Conservation (phyloP, 2,329 filamentous ascomycete species). For the Aplosporella prunicola region DNA sequence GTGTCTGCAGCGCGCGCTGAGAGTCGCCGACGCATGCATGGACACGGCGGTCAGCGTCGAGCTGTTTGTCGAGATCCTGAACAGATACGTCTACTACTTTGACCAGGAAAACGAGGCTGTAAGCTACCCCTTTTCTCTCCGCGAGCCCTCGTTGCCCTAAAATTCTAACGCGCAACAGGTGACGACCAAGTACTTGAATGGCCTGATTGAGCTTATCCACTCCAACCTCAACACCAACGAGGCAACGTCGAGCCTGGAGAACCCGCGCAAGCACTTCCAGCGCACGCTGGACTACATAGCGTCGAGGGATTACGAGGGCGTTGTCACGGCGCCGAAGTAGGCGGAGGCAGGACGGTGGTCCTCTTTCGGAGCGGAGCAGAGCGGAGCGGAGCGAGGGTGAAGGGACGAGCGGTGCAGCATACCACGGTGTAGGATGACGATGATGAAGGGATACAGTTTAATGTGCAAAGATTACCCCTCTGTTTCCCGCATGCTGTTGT, state of each 20-base stretch:
- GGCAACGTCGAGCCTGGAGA: constrained; percentile 74
- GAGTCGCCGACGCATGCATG: constrained; percentile 98
- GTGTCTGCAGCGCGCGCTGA: constrained; percentile 86
- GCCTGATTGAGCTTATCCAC: constrained; percentile 94
- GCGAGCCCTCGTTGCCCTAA: background rate
- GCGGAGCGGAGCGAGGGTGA: too few species aligned
- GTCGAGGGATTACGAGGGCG: constrained; percentile 83
- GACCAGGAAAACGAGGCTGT: constrained; percentile 97
- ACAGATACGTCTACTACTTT: constrained; percentile 98
- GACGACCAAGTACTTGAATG: constrained; percentile 95
- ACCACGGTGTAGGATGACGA: too few species aligned
- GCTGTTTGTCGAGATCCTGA: constrained; percentile 95
- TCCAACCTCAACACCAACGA: constrained; percentile 85
- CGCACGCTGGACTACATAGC: constrained; percentile 90
- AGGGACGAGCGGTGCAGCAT: too few species aligned
- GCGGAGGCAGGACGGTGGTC: too few species aligned
- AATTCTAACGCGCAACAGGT: constrained; percentile 39
- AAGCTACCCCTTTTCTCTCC: constrained; percentile 23
- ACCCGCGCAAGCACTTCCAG: constrained; percentile 86
- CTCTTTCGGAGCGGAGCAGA: too few species aligned
- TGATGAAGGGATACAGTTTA: too few species aligned
- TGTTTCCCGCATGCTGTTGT: too few species aligned
- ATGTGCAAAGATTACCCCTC: too few species aligned
- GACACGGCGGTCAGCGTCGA: constrained; percentile 95
- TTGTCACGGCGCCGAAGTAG: constrained; percentile 59